Percentiles rank a stretch among this genome's conserved stretches.
Evolutionary conservation across 495 filamentous ascomycete genomes (phyloP).

Genomic region (Penicillium simplicissimum): DNA sequence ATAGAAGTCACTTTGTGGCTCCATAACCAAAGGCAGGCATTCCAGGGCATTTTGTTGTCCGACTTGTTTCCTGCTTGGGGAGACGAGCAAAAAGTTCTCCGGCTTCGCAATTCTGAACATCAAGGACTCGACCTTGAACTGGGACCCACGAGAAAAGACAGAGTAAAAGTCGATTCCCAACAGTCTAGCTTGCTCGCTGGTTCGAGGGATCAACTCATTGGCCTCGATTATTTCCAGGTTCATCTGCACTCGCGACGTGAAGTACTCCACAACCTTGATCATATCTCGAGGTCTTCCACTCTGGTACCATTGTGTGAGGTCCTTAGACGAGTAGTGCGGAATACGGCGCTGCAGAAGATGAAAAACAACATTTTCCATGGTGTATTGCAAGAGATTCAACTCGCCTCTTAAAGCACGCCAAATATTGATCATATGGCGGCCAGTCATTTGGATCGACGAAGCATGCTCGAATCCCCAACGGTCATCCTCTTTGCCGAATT

Average conservation of each 20-base stretch:
- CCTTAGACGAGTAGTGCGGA: conserved; percentile 78
- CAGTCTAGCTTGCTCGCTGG: conserved; percentile 91
- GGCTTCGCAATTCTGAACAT: conserved; percentile 99
- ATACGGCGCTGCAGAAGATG: conserved; percentile 89
- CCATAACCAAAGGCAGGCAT: conserved; percentile 95
- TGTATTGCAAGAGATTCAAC: conserved; percentile 87
- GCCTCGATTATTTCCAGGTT: conserved; percentile 89
- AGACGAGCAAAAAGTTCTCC: conserved; percentile 88
- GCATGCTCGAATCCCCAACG: conserved; percentile 92
- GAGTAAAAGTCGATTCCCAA: conserved; percentile 96
- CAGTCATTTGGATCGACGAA: conserved; percentile 82
- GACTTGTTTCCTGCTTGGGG: conserved; percentile 87
- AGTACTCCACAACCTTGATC: conserved; percentile 76
- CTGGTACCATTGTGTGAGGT: conserved; percentile 79
- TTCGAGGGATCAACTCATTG: conserved; percentile 85
- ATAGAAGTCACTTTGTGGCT: conserved; percentile 94
- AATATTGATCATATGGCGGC: conserved; percentile 94
- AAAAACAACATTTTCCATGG: conserved; percentile 95
- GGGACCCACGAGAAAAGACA: conserved; percentile 89
- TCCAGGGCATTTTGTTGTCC: conserved; percentile 93
- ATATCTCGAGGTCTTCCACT: conserved; percentile 67
- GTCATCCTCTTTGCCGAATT: conserved; percentile 82
- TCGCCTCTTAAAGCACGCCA: conserved; percentile 96
- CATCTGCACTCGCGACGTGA: conserved; percentile 71
- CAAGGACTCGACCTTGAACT: conserved; percentile 97